Base-by-base conservation (phyloP, 169 alveolate genomes). In the Plasmodium gallinaceum region DNA sequence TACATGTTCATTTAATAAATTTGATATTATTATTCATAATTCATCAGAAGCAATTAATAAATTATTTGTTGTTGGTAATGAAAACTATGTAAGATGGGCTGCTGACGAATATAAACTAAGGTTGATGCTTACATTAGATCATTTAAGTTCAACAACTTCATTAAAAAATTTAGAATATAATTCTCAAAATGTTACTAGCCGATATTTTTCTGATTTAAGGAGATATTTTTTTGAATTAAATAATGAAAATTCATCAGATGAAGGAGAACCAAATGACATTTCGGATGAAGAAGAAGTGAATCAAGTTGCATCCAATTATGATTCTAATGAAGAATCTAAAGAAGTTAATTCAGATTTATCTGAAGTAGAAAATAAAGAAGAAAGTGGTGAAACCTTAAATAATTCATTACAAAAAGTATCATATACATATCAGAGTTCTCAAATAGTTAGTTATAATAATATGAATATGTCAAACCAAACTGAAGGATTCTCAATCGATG, bases 21-120 rank as follows among this genome's bases (percentile, higher is more conserved):
- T 78, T 7, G 89, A 78, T 43, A 60, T 78, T 8, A 32, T 16
- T 0, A 18, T 78, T 57, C 32, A 78, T 20, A 66, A 78, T 20
- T 14, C 10, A 0, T 20, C 66, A 6, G 24, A 16, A 14, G 70
- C 39, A 14, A 12, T 78, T 6, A 46, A 64, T 10, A 20, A 48
- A 0, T 48, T 78, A 48, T 78, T 78, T 48, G 24, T 16, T 42
- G 22, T 7, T 16, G 89, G 32, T 5, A 64, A 78, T 65, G 70
- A 64, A 48, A 26, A 43, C 4, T 4, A 18, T 2, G 26, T 78
- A 32, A 66, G 64, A 64, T 78, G 64, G 7, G 89, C 89, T 51
- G 45, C 60, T 20, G 42, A 32, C 4, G 89, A 78, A 0, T 78
- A 46, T 8, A 65, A 78, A 51, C 22, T 48, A 0, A 16, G 37